Base-by-base conservation (phyloP, 345 rosid genomes). In the Arabidopsis suecica region DNA sequence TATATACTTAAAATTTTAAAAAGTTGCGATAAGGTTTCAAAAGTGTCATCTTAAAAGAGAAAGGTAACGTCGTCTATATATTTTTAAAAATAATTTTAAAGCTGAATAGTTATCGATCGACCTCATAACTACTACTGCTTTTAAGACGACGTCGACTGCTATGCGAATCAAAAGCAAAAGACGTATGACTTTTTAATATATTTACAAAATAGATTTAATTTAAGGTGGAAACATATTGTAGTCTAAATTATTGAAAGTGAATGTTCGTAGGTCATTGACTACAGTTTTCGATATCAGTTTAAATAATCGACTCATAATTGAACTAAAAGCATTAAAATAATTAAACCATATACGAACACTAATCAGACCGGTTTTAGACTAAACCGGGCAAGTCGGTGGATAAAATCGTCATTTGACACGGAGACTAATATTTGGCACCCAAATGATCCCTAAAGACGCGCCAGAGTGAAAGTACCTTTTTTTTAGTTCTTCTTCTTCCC, bases 101-200 rank as follows among this genome's bases (percentile, higher is more conserved):
- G 51, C 11, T 40, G 55, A 68, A 55, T 38, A 7, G 54, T 33
- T 47, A 61, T 76, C 12, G 63, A 61, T 76, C 12, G 63, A 76
- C 64, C 57, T 51, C 60, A 67, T 49, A 59, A 36, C 72, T 45
- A 48, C 9, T 50, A 28, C 50, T 20, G 7, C 73, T 59, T 68
- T 69, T 53, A 1, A 53, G 23, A 33, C 57, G 69, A 68, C 56
- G 69, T 76, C 13, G 59, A 70, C 41, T 56, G 65, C 63, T 45
- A 14, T 10, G 32, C 69, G 9, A 76, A 68, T 23, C 22, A 63
- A 72, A 64, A 64, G 48, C 78, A 45, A 70, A 77, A 77, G 76
- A 76, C 1, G 53, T 28, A 30, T n/a, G 37, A 12, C 73, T 50
- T 54, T 36, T 13, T 16, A 23, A 23, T 23, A 23, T 23, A 23